Evolutionary conservation across 176 grass and related monocot species (phyloP).

Genomic region (Thalia dealbata): DNA sequence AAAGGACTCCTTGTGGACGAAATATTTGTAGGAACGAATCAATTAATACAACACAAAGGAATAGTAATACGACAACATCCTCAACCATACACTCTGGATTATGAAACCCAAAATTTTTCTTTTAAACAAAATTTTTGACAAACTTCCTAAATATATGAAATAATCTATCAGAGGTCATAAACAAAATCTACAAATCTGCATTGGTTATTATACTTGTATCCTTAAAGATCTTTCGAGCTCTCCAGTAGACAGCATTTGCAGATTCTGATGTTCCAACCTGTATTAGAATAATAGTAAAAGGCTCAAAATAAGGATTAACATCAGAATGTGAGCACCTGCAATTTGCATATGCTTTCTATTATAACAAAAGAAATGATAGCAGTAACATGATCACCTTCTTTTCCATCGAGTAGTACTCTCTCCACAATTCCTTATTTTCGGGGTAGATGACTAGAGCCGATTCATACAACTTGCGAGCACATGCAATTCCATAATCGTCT

Average conservation of each 20-base stretch:
- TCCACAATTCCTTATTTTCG: conserved; percentile 44
- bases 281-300: not conserved
- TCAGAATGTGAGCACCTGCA: too few species aligned
- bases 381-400: conserved; percentile 26
- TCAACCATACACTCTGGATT: not conserved
- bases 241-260: conserved; percentile 47
- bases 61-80: not conserved
- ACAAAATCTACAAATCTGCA: not conserved
- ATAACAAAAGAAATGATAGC: not conserved
- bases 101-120: not conserved
- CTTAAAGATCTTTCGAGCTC: conserved; percentile 42
- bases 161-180: not conserved
- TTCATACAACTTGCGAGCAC: conserved; percentile 42
- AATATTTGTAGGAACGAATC: not conserved
- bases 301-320: conserved; percentile 1
- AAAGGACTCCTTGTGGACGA: not conserved
- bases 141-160: not conserved
- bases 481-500: conserved; percentile 16
- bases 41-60: not conserved
- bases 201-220: conserved; percentile 14
- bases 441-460: conserved; percentile 32
- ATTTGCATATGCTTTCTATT: not conserved
- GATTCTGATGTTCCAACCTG: conserved; percentile 56
- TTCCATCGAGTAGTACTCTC: conserved; percentile 55
- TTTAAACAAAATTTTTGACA: not conserved